Evolutionary conservation across 2,329 filamentous ascomycete species (phyloP).

Genomic region (Stagonosporopsis cucurbitacearum): DNA sequence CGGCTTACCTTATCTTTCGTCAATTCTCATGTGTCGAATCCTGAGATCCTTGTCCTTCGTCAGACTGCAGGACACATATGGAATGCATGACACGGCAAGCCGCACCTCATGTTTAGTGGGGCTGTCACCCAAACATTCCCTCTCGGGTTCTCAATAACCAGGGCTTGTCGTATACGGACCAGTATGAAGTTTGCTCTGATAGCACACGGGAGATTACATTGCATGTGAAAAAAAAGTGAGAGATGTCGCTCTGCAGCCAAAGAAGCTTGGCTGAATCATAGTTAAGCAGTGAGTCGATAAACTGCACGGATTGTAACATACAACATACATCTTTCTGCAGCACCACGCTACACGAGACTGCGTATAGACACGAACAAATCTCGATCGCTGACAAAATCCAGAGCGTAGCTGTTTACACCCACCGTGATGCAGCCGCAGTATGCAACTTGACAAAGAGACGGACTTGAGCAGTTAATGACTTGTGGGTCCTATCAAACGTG

Average conservation of each 20-base stretch:
- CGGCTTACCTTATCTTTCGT: slow-evolving; percentile 20
- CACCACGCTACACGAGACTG: background rate
- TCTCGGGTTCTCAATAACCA: background rate
- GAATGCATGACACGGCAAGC: slow-evolving; percentile 27
- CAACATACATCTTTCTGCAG: background rate
- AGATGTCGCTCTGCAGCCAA: background rate
- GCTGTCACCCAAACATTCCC: slow-evolving; percentile 28
- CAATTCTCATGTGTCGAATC: slow-evolving; percentile 24
- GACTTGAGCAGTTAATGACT: background rate
- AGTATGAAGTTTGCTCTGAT: slow-evolving; percentile 11
- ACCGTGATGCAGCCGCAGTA: background rate
- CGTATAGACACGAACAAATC: background rate
- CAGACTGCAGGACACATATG: slow-evolving; percentile 22
- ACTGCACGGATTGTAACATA: background rate
- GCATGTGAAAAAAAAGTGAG: background rate
- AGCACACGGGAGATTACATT: background rate
- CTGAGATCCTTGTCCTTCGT: slow-evolving; percentile 7
- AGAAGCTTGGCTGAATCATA: background rate
- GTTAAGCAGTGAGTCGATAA: background rate
- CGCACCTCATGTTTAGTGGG: slow-evolving; percentile 27
- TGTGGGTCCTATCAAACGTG: slow-evolving; percentile 2
- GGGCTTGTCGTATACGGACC: slow-evolving; percentile 43
- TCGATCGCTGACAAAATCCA: background rate
- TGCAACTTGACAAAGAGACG: background rate
- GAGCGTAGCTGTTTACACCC: background rate